A percentile compares a stretch with the other conserved stretches of the same genome.
These are phyloP conservation scores for Sistotremastrum suecicum DNA, from an alignment of 768 basidiomycete genomes.

Conservation along the genomic window DNA sequence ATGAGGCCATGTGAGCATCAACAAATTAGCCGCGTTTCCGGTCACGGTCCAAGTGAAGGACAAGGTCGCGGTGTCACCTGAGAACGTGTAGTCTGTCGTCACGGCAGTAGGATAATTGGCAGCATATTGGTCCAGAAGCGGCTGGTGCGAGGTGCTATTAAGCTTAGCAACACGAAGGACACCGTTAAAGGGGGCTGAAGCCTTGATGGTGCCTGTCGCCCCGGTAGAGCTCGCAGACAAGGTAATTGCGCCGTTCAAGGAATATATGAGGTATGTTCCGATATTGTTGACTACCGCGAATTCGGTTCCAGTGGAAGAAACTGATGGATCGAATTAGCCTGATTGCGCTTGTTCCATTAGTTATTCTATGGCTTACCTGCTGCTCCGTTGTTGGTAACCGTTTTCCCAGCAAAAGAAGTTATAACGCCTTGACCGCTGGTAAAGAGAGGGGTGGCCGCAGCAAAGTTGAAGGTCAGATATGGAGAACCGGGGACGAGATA, in stretches of 20 bases:
- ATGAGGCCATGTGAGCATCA: slow-evolving; percentile 23
- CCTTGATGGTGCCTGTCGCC: slow-evolving; percentile 9
- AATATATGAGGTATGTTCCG: slow-evolving; percentile 21
- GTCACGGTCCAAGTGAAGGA: slow-evolving; percentile 19
- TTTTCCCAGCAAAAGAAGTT: slow-evolving; percentile 15
- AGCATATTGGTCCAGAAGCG: slow-evolving; percentile 17
- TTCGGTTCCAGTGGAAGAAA: slow-evolving; percentile 14
- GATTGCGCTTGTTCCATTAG: slow-evolving; percentile 7
- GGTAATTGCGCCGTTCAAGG: slow-evolving; percentile 16
- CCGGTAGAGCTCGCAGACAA: slow-evolving; percentile 12
- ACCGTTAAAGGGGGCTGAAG: slow-evolving; percentile 15
- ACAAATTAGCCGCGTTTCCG: slow-evolving; percentile 15
- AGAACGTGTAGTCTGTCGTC: slow-evolving; percentile 17
- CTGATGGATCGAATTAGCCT: slow-evolving; percentile 5
- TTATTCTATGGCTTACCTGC: too few relatives aligned
- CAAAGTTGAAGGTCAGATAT: slow-evolving; percentile 20
- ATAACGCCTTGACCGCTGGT: slow-evolving; percentile 18
- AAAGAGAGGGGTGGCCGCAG: slow-evolving; percentile 17
- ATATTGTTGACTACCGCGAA: slow-evolving; percentile 17
- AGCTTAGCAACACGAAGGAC: slow-evolving; percentile 15
- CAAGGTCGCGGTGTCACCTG: slow-evolving; percentile 16
- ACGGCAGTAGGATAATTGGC: slow-evolving; percentile 18
- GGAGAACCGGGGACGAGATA: slow-evolving; percentile 21
- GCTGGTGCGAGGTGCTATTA: slow-evolving; percentile 10
- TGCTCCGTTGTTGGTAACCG: slow-evolving; percentile 9